These are phyloP conservation scores for Ottelia alismoides DNA, from an alignment of 106 monocot species.

Conservation along the genomic window DNA sequence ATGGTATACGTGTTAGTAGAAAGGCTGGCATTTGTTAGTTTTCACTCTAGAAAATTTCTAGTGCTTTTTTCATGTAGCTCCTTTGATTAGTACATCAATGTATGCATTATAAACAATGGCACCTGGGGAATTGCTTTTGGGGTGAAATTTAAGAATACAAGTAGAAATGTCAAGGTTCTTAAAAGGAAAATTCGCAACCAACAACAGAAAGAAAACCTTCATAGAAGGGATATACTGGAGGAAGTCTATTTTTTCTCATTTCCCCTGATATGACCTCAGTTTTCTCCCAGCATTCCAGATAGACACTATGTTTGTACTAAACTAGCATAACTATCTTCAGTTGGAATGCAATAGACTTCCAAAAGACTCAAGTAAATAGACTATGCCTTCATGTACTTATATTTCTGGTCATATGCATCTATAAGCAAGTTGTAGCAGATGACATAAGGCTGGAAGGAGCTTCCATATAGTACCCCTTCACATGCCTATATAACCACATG, in stretches of 20 bases:
- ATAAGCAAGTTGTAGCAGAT: constrained; percentile 88
- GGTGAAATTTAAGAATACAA: too few species aligned
- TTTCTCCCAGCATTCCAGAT: constrained; percentile 49
- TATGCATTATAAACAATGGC: constrained; percentile 74
- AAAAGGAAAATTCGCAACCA: too few species aligned
- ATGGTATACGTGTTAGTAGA: constrained; percentile 71
- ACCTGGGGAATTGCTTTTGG: too few species aligned
- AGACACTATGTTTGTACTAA: constrained; percentile 46
- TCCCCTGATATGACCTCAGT: constrained; percentile 65
- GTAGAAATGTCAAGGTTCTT: too few species aligned
- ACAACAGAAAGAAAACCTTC: not conserved
- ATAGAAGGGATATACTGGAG: constrained; percentile 43
- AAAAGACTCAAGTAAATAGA: constrained; percentile 51
- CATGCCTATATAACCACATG: constrained; percentile 31
- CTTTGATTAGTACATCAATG: constrained; percentile 61
- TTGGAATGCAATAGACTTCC: constrained; percentile 64
- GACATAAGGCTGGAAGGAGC: constrained; percentile 74
- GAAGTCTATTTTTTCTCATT: constrained; percentile 47
- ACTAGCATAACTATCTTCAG: constrained; percentile 81
- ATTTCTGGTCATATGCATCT: constrained; percentile 62
- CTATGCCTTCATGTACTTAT: constrained; percentile 48
- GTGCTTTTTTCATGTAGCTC: constrained; percentile 46
- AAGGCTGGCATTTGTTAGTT: constrained; percentile 50
- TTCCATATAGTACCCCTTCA: constrained; percentile 72
- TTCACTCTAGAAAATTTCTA: constrained; percentile 83